These are phyloP conservation scores for Microsporum audouinii DNA, from an alignment of 2,329 filamentous ascomycete species.

Conservation along the genomic window DNA sequence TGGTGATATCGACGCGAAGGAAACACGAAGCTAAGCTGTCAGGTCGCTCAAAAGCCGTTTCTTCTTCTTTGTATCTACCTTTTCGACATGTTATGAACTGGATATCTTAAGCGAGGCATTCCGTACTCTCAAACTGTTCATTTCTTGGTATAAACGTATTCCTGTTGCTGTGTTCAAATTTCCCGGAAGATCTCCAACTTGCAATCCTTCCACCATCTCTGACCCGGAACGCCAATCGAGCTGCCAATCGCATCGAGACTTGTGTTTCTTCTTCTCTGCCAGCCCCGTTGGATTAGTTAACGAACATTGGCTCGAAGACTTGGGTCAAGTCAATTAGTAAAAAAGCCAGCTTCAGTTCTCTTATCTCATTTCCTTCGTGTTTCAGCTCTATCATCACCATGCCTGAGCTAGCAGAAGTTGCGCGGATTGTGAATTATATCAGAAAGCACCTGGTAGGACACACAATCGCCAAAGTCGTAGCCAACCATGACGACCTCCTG, in stretches of 20 bases:
- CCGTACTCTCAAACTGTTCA: background rate
- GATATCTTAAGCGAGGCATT: no score
- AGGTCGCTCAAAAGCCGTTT: background rate
- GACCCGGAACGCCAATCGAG: background rate
- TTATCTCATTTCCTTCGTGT: background rate
- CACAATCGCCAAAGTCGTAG: constrained; percentile 57
- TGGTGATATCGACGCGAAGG: constrained; percentile 4
- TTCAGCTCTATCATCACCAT: constrained; percentile 21
- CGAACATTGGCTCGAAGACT: background rate
- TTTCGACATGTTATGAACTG: background rate
- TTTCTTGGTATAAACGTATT: background rate
- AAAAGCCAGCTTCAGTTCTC: background rate
- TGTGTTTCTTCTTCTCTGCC: background rate
- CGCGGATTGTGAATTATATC: constrained; percentile 76
- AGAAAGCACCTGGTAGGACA: constrained; percentile 74
- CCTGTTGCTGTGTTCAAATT: background rate
- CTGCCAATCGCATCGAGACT: background rate
- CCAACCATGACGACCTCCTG: constrained; percentile 69
- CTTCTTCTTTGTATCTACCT: background rate
- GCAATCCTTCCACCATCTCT: background rate
- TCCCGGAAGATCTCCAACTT: background rate
- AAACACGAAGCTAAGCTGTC: constrained; percentile 1
- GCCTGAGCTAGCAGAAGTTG: constrained; percentile 52
- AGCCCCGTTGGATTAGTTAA: background rate
- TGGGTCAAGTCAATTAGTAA: background rate